These are phyloP conservation scores for Chrysochromulina tobinii DNA, from an alignment of 78 protist species.

Conservation along the genomic window DNA sequence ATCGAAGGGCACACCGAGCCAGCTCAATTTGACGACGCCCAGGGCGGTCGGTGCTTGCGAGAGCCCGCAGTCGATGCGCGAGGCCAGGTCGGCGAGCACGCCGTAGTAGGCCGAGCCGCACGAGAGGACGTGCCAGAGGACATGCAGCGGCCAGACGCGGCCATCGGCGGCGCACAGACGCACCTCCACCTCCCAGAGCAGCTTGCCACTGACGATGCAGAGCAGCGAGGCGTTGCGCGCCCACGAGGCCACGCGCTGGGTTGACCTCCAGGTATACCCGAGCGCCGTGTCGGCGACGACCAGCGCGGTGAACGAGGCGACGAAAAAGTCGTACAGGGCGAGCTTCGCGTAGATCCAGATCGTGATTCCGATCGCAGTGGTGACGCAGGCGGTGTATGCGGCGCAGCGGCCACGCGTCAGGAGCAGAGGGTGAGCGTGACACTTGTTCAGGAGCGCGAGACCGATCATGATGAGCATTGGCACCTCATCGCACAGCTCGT, in stretches of 20 bases:
- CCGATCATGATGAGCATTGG: neutral
- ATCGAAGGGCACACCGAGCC: too few species aligned
- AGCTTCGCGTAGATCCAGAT: neutral
- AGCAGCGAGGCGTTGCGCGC: neutral
- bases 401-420: neutral
- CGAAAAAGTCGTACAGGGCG: neutral
- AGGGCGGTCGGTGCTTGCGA: neutral
- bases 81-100: neutral
- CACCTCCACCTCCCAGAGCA: neutral
- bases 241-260: neutral
- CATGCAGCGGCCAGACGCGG: neutral
- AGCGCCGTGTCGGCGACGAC: neutral
- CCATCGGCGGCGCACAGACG: neutral
- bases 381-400: neutral
- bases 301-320: neutral
- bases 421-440: neutral
- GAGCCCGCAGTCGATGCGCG: neutral
- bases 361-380: too few species aligned
- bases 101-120: neutral
- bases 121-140: neutral
- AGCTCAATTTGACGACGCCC: too few species aligned
- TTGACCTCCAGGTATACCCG: neutral
- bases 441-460: neutral
- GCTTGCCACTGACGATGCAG: neutral
- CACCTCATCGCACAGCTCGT: neutral